These are phyloP conservation scores for Lentithecium fluviatile DNA, from an alignment of 495 filamentous ascomycete species.

Conservation along the genomic window DNA sequence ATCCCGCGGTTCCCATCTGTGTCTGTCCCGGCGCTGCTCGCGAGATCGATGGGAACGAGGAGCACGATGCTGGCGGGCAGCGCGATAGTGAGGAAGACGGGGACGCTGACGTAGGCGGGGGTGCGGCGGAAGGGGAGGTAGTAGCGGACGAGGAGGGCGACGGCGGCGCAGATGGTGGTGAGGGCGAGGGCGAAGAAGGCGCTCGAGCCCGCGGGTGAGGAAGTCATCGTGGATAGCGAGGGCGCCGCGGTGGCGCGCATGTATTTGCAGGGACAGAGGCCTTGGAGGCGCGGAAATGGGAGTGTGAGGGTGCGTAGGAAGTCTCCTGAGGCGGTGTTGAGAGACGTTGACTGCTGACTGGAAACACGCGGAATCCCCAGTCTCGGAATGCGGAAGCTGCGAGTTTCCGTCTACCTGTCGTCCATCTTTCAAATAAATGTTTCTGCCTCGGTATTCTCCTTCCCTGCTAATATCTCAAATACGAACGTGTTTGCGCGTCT, in stretches of 20 bases:
- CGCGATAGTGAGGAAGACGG: conserved; percentile 88
- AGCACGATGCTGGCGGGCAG: conserved; percentile 93
- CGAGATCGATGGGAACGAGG: conserved; percentile 92
- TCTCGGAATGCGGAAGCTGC: neutral
- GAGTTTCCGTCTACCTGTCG: neutral
- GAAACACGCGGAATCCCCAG: conserved; percentile 9
- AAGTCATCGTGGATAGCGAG: conserved; percentile 22
- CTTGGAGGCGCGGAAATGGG: neutral
- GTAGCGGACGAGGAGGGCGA: conserved; percentile 79
- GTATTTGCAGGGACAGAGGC: neutral
- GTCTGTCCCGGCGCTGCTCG: conserved; percentile 72
- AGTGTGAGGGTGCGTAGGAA: neutral
- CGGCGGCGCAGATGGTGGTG: conserved; percentile 67
- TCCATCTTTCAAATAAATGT: neutral
- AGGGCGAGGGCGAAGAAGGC: conserved; percentile 73
- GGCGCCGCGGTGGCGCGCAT: conserved; percentile 5
- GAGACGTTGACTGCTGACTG: neutral
- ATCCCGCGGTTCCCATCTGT: conserved; percentile 65
- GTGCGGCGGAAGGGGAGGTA: conserved; percentile 89
- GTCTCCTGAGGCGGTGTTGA: neutral
- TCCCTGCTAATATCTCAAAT: too few relatives aligned
- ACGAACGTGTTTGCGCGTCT: too few relatives aligned
- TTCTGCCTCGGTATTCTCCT: too few relatives aligned
- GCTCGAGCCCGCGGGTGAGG: conserved; percentile 60
- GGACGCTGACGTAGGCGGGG: conserved; percentile 84